Conservation (phyloP, 805 yeast genomes). For the Monosporozyma unispora region DNA sequence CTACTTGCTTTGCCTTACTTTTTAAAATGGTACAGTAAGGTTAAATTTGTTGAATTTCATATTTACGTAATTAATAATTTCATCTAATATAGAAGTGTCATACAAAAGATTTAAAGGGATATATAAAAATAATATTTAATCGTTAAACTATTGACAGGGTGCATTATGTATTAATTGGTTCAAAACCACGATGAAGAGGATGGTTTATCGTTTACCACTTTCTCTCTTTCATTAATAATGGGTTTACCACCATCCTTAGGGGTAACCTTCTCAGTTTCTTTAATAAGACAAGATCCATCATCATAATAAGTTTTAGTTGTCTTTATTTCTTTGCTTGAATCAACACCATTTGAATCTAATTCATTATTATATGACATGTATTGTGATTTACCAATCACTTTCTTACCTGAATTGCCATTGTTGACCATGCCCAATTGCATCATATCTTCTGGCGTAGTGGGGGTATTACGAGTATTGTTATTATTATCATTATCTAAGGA, state of each 20-base stretch:
- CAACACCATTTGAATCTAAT: conserved; percentile 32
- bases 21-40: too few relatives aligned
- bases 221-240: conserved; percentile 25
- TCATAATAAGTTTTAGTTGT: conserved; percentile 31
- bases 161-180: neutral
- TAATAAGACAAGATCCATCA: conserved; percentile 36
- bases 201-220: conserved; percentile 1
- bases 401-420: conserved; percentile 7
- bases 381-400: conserved; percentile 33
- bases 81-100: neutral
- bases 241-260: conserved; percentile 35
- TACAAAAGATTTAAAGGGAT: neutral
- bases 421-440: conserved; percentile 9
- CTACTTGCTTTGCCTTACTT: too few relatives aligned
- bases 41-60: neutral
- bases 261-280: conserved; percentile 31
- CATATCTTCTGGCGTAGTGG: conserved; percentile 21
- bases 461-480: too few relatives aligned
- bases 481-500: too few relatives aligned
- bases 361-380: conserved; percentile 24
- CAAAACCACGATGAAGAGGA: conserved; percentile 4
- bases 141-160: neutral
- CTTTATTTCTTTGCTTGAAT: conserved; percentile 35
- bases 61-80: neutral
- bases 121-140: neutral